Evolutionary conservation across 1,139 yeast species (phyloP), one percentile per base, ranked within the genome.

Genomic region (Candida sojae): DNA sequence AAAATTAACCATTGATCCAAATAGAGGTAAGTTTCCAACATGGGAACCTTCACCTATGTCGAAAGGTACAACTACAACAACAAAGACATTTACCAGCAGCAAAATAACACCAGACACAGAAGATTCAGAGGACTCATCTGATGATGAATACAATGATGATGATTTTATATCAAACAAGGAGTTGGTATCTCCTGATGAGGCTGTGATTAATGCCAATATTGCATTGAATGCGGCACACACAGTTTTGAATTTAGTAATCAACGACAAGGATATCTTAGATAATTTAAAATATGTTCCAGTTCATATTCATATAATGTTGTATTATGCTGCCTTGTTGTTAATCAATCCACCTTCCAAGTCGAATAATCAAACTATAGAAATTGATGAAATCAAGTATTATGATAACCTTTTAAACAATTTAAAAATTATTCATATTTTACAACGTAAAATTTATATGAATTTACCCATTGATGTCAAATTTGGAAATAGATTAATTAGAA

Each of bases 231-330:
- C 91, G 0, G 90, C 91, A 0, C 78, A 77, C 45, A 82, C 87
- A 0, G 84, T 85, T 0, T 61, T 85, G 43, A 81, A 79, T 52
- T 65, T 84, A 45, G 85, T 83, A 1, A 68, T 83, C 5, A 78
- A 75, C 45, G 90, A 85, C 59, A 67, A 71, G 25, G 90, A 85
- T 59, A 82, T 85, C 36, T 61, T 77, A 38, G 72, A 74, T 23
- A 82, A 83, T 43, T 68, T 85, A 52, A 79, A 75, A 57, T 85
- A 82, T 57, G 86, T 84, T 12, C 91, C 91, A 0, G 81, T 84
- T 11, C 90, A 85, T 60, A 82, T 85, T 36, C 88, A 84, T 57
- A 77, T 85, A 45, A 84, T 85, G 89, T 66, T 84, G 17, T 84
- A 84, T 58, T 84, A 84, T 58, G 87, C 90, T 0, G 85, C 86